Base-by-base conservation (phyloP, 2,329 filamentous ascomycete species). In the Fonsecaea multimorphosa region DNA sequence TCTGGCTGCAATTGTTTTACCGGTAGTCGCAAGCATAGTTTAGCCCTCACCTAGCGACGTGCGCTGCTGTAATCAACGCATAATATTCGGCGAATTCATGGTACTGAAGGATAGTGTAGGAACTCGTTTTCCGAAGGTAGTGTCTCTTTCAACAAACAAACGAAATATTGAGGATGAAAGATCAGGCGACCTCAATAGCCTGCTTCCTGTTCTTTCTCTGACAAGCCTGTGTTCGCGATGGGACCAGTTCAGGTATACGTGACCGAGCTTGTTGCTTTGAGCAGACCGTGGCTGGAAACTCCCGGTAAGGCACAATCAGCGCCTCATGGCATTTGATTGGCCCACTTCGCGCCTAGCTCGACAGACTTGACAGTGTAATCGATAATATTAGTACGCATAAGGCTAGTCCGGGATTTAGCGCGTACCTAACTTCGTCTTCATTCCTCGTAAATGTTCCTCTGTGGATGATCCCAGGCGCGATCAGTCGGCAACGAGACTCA, bases 341-440 rank as follows among this genome's bases (percentile, higher is more conserved):
- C 12, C 8, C 27, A 11, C 19, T n/a, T 3, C 11, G 4, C 8
- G 22, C 51, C 12, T 27, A n/a, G 14, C 9, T 6, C 27, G n/a
- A n/a, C 12, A 22, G 14, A 1, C 27, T 31, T 32, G 2, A 22
- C 51, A 4, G 27, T 19, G 14, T 54, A 54, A 54, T 34, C 14
- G 24, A 32, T n/a, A 19, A 9, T 6, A 31, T 32, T n/a, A 32
- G 22, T 19, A 31, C 34, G 24, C 1, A 57, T 19, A 40, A 2
- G 54, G 54, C 34, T 57, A 57, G 31, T n/a, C 2, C 6, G 2
- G 8, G n/a, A 2, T 16, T 32, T 57, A 40, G 54, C 34, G 32
- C 8, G 4, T 57, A 57, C 31, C n/a, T 57, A 57, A 57, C 54
- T 57, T 57, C 22, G 22, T 57, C 54, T 57, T 22, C 54, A 36